These are phyloP conservation scores for Vigna hirtella DNA, from an alignment of 306 rosid genomes.

Conservation along the genomic window DNA sequence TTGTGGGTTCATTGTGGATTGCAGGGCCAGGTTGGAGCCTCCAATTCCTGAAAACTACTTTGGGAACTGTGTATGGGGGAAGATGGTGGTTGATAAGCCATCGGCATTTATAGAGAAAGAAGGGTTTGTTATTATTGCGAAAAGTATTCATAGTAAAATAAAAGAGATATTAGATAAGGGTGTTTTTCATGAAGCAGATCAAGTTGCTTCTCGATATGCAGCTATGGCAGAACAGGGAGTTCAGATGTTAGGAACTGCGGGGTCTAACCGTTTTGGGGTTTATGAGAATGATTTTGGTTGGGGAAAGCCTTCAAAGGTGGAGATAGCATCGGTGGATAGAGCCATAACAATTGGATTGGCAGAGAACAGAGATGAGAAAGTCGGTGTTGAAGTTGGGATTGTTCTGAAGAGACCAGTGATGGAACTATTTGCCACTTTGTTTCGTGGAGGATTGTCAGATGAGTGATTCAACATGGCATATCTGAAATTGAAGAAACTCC, in stretches of 20 bases:
- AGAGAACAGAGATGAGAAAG: slow-evolving; percentile 39
- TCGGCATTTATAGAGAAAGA: slow-evolving; percentile 14
- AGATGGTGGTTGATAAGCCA: background rate
- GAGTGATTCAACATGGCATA: background rate
- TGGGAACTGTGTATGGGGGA: slow-evolving; percentile 41
- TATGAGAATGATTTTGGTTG: slow-evolving; percentile 59
- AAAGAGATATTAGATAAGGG: slow-evolving; percentile 5
- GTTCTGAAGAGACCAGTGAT: slow-evolving; percentile 35
- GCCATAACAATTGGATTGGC: slow-evolving; percentile 37
- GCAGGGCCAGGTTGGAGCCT: slow-evolving; percentile 17
- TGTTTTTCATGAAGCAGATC: background rate
- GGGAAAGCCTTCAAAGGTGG: slow-evolving; percentile 59
- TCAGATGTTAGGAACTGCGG: slow-evolving; percentile 38
- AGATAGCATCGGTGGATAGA: slow-evolving; percentile 41
- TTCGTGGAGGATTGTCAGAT: background rate
- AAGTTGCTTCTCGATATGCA: background rate
- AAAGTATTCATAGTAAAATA: slow-evolving; percentile 2
- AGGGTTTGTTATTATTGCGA: slow-evolving; percentile 25
- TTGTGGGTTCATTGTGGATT: slow-evolving; percentile 23
- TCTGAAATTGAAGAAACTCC: no score
- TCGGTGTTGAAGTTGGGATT: slow-evolving; percentile 43
- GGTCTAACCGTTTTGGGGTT: slow-evolving; percentile 54
- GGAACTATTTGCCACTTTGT: slow-evolving; percentile 11
- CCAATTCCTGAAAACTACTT: slow-evolving; percentile 40
- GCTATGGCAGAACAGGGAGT: background rate